These are phyloP conservation scores for Ichthyophthirius multifiliis DNA, from an alignment of 169 alveolate genomes.

Conservation along the genomic window DNA sequence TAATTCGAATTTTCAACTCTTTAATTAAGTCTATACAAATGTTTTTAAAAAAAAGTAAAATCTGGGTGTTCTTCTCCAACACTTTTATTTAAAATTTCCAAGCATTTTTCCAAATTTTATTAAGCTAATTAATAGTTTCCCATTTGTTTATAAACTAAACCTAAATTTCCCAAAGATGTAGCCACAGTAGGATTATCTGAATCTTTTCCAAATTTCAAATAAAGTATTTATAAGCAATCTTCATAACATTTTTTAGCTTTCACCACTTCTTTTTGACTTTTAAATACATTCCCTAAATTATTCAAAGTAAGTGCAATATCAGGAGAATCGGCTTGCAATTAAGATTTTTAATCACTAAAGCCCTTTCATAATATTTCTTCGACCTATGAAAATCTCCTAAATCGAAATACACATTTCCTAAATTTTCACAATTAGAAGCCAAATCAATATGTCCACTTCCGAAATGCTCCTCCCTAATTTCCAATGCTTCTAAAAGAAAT, in stretches of 20 bases:
- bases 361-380: constrained; percentile 32
- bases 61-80: constrained; percentile 30
- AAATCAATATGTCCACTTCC: constrained; percentile 41
- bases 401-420: constrained; percentile 44
- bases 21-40: neutral
- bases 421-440: constrained; percentile 24
- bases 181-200: constrained; percentile 27
- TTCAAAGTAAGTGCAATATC: constrained; percentile 42
- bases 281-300: constrained; percentile 45
- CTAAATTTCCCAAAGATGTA: constrained; percentile 33
- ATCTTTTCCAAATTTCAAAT: constrained; percentile 1
- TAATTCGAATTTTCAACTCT: neutral
- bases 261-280: constrained; percentile 25
- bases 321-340: constrained; percentile 14
- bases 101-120: constrained; percentile 20
- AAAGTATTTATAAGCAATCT: constrained; percentile 25
- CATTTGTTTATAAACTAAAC: constrained; percentile 17
- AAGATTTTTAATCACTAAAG: constrained; percentile 41
- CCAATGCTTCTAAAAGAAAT: constrained; percentile 26
- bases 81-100: constrained; percentile 6
- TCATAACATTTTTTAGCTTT: constrained; percentile 32
- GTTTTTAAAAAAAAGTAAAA: constrained; percentile 6
- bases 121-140: constrained; percentile 12
- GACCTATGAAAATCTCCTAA: constrained; percentile 41
- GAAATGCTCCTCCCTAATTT: constrained; percentile 20